Evolutionary conservation across 495 filamentous ascomycete species (phyloP), one percentile per base, ranked within the genome.

Genomic region (Pyrenopolyporus hunteri): DNA sequence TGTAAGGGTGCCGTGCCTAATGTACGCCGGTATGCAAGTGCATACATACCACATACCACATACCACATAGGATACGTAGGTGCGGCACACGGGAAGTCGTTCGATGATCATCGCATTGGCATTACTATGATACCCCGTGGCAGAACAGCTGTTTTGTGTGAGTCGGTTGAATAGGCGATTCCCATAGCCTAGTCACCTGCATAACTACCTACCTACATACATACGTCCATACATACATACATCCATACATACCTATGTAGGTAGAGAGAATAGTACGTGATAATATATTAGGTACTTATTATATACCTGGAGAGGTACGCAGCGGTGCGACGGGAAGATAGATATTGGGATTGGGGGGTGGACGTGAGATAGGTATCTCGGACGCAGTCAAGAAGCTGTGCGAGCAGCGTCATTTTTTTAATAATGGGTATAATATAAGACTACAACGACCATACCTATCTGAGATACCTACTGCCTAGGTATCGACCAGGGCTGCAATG

Each of bases 81-180:
- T 39, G 20, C 13, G 13, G 36, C 37, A 55, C 32, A 51, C 37
- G 36, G 32, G 52, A 7, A 50, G 60, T 65, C 62, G 32, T 65
- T 46, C 56, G 62, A 65, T 65, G 56, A 57, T 60, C 62, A 65
- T 60, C 62, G 56, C 56, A 65, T 29, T 46, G 25, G 56, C 56
- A 65, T 29, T 46, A 32, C 51, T 53, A 55, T 50, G 22, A 39
- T 45, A 29, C 32, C 36, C 32, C 42, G 45, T 26, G 13, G 43
- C 36, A 25, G 33, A 47, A 36, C 20, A 53, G 31, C 8, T 20
- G n/a, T 28, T 32, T 10, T 19, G 39, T 50, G 31, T 35, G 40
- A 40, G 39, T 59, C 14, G 3, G 13, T 33, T 11, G 6, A 48
- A 26, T 17, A 35, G 4, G 25, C 20, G 25, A 32, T 25, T n/a